phyloP scores from a whole-genome alignment of 169 alveolate species.

The Plasmodium sp. region DNA sequence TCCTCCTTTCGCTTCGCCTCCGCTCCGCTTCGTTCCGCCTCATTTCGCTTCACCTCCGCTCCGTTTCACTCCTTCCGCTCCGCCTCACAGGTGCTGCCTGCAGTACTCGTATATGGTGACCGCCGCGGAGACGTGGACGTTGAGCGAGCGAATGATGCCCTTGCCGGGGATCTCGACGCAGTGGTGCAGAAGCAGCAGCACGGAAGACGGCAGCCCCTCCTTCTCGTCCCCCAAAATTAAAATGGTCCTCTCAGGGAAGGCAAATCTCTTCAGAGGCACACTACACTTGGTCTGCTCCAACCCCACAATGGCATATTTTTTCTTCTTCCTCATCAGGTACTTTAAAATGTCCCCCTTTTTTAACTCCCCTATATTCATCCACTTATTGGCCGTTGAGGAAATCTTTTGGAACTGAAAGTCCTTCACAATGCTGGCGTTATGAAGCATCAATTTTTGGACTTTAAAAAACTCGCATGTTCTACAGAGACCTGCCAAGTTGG shows the following conservation, averaged over 20 bases:
- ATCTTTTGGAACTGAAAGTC: slow-evolving; percentile 87
- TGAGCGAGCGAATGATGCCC: slow-evolving; percentile 92
- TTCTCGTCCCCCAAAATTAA: slow-evolving; percentile 93
- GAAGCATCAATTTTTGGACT: slow-evolving; percentile 79
- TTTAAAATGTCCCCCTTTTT: slow-evolving; percentile 76
- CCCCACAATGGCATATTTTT: slow-evolving; percentile 90
- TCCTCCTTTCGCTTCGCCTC: background rate
- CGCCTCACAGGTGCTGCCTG: slow-evolving; percentile 77
- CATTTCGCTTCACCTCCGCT: background rate
- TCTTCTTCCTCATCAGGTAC: slow-evolving; percentile 79
- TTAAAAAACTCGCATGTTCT: slow-evolving; percentile 93
- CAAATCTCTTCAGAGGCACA: slow-evolving; percentile 78
- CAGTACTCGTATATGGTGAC: slow-evolving; percentile 92
- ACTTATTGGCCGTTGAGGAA: slow-evolving; percentile 92
- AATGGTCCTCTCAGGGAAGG: slow-evolving; percentile 88
- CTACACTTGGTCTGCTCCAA: slow-evolving; percentile 92
- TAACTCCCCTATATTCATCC: slow-evolving; percentile 91
- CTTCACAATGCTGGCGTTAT: slow-evolving; percentile 77
- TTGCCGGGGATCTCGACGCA: slow-evolving; percentile 93
- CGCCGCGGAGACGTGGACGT: slow-evolving; percentile 94
- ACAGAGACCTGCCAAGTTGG: slow-evolving; percentile 93
- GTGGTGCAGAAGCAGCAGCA: slow-evolving; percentile 86
- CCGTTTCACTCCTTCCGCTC: background rate
- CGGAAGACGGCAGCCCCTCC: slow-evolving; percentile 93
- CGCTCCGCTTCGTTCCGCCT: background rate